Evolutionary conservation across 2,329 filamentous ascomycete species (phyloP).

Genomic region (Coniochaeta hoffmannii): DNA sequence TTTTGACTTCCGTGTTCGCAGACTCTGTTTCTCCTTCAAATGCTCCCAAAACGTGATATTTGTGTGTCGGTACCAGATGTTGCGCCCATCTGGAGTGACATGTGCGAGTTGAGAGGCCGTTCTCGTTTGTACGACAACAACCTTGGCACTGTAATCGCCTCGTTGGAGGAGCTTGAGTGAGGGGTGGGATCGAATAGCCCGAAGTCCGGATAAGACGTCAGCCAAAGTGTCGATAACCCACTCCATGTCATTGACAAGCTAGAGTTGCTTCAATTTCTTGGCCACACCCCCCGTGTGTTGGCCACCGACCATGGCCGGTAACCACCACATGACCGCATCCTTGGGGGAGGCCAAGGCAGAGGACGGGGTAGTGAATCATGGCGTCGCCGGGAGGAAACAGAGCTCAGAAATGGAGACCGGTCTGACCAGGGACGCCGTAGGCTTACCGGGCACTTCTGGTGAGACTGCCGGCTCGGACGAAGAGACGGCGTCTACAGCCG

Average conservation of each 20-base stretch:
- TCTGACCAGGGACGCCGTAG: not conserved
- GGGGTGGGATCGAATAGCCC: not conserved
- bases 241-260: not conserved
- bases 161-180: not conserved
- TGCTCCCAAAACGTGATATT: too few species aligned
- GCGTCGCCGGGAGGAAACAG: not conserved
- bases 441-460: not conserved
- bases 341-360: not conserved
- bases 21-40: not conserved
- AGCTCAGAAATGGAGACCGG: not conserved
- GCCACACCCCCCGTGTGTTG: not conserved
- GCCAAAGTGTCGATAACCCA: not conserved
- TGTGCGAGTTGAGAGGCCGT: too few species aligned
- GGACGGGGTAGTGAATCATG: not conserved
- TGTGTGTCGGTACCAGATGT: too few species aligned
- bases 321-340: not conserved
- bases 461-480: not conserved
- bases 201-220: not conserved
- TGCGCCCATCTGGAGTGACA: too few species aligned
- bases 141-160: too few species aligned
- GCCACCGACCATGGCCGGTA: not conserved
- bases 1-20: not conserved
- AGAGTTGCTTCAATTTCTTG: not conserved
- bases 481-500: not conserved
- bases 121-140: too few species aligned